Conservation (phyloP, 2,329 filamentous ascomycete species). For the Aspergillus tubingensis region DNA sequence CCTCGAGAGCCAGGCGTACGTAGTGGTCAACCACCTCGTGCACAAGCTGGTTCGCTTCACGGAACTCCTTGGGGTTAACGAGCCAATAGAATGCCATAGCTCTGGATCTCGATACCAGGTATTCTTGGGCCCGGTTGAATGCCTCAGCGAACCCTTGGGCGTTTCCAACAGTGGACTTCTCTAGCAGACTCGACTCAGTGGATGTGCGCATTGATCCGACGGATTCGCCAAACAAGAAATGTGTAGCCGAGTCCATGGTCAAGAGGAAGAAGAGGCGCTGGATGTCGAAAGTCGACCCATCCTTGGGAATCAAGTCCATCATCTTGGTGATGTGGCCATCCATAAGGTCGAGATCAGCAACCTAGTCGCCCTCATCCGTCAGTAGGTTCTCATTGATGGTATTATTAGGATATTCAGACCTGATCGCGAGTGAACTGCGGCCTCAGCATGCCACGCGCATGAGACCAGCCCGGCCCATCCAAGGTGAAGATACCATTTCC, state of each 20-base stretch:
- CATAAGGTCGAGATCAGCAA: conserved; percentile 71
- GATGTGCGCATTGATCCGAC: conserved; percentile 57
- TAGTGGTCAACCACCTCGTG: conserved; percentile 54
- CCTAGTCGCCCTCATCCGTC: conserved; percentile 17
- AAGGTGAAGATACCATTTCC: conserved; percentile 63
- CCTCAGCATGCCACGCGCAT: conserved; percentile 74
- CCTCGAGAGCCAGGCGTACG: conserved; percentile 47
- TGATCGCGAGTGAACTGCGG: conserved; percentile 86
- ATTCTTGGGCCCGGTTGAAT: conserved; percentile 39
- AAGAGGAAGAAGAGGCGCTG: conserved; percentile 77
- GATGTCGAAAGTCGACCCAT: conserved; percentile 62
- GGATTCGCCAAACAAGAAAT: conserved; percentile 79
- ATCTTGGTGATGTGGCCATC: conserved; percentile 74
- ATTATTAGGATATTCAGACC: conserved; percentile 42
- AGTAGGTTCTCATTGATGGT: background rate
- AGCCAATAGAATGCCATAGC: conserved; percentile 41
- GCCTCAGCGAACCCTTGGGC: conserved; percentile 39
- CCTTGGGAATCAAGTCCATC: conserved; percentile 60
- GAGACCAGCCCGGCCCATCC: conserved; percentile 76
- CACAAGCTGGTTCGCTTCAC: conserved; percentile 43
- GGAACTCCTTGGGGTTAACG: conserved; percentile 43
- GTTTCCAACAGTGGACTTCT: conserved; percentile 33
- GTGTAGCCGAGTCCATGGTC: conserved; percentile 81
- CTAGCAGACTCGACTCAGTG: conserved; percentile 54
- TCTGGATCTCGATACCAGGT: conserved; percentile 31